Percentiles rank a stretch among this genome's conserved stretches.
These are phyloP conservation scores for Vitis labrusca DNA, from an alignment of 164 flowering plant genomes.

Conservation along the genomic window DNA sequence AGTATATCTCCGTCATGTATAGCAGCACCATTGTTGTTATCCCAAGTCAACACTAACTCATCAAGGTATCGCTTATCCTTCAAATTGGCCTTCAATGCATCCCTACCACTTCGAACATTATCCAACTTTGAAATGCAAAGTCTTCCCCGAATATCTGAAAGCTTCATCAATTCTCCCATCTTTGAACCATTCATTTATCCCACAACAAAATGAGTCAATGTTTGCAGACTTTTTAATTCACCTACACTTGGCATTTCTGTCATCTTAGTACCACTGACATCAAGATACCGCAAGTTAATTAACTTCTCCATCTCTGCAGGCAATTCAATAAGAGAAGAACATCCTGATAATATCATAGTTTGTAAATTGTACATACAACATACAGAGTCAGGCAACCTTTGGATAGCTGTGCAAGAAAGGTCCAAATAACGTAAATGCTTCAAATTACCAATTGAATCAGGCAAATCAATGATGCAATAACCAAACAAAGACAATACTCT, in stretches of 20 bases:
- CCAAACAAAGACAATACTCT: not conserved
- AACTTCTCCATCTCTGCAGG: not conserved
- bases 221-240: not conserved
- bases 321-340: not conserved
- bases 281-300: not conserved
- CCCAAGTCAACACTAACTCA: too few species aligned
- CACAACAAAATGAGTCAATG: not conserved
- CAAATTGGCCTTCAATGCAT: too few species aligned
- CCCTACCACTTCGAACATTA: too few species aligned
- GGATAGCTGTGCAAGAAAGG: not conserved
- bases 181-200: not conserved
- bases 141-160: not conserved
- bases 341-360: not conserved
- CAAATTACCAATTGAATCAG: not conserved
- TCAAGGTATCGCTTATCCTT: too few species aligned
- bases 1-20: too few species aligned
- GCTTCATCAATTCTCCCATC: not conserved
- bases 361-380: not conserved
- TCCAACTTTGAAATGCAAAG: too few species aligned
- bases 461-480: not conserved
- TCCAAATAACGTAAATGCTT: not conserved
- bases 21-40: too few species aligned
- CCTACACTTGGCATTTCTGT: not conserved
- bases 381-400: not conserved
- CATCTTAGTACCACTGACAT: not conserved